Evolutionary conservation across 2,329 filamentous ascomycete species (phyloP).

Genomic region (Pseudogymnoascus sp.): DNA sequence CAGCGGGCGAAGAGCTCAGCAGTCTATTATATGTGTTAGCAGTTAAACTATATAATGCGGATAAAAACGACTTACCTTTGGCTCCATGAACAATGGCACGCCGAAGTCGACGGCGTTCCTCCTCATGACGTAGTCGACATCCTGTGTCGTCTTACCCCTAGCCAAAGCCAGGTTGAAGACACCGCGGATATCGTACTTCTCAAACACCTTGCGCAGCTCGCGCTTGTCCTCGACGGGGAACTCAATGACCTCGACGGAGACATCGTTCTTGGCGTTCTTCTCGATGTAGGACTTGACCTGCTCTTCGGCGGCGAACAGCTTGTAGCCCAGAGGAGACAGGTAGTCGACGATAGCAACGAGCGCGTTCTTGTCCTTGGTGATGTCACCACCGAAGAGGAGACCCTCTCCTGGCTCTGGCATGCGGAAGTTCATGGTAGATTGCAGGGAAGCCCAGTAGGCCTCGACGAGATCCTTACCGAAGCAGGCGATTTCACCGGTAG

Average conservation of each 20-base stretch:
- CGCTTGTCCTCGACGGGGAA: constrained; percentile 97
- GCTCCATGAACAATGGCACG: constrained; percentile 96
- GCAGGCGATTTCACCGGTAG: constrained; percentile 96
- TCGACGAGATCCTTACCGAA: constrained; percentile 94
- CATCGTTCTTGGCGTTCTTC: constrained; percentile 55
- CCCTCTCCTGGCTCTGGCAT: constrained; percentile 91
- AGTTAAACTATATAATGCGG: constrained; percentile 10
- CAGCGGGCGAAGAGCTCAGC: constrained; percentile 93
- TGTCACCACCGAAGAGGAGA: constrained; percentile 86
- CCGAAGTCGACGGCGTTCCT: constrained; percentile 98
- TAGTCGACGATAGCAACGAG: constrained; percentile 78
- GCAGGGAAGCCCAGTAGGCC: constrained; percentile 93
- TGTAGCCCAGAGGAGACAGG: constrained; percentile 83
- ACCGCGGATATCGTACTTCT: constrained; percentile 93
- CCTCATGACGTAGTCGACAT: constrained; percentile 97
- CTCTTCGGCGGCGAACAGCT: constrained; percentile 77
- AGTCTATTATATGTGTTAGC: constrained; percentile 53
- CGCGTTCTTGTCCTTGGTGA: constrained; percentile 53
- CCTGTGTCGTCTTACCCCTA: constrained; percentile 73
- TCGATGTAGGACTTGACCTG: constrained; percentile 81
- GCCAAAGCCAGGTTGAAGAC: constrained; percentile 89
- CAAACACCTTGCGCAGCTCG: constrained; percentile 85
- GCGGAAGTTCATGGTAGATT: constrained; percentile 99
- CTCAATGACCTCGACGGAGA: constrained; percentile 81
- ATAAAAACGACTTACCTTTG: constrained; percentile 59